A percentile compares a stretch with the other conserved stretches of the same genome.
phyloP scores from a whole-genome alignment of 2,329 filamentous ascomycete species.

The Rutstroemia sp. region DNA sequence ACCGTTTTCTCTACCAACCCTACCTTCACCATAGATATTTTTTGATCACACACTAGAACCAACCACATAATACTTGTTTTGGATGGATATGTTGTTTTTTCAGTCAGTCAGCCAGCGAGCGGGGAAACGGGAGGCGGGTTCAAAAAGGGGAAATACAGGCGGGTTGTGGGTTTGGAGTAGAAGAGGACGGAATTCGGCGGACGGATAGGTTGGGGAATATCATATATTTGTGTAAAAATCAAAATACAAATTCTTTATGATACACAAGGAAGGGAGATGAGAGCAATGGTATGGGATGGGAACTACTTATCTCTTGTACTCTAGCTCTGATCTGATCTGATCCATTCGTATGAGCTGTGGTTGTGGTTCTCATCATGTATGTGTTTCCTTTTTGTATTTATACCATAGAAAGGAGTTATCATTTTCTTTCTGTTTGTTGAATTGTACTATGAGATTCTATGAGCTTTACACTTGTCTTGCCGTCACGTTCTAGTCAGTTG shows the following conservation, averaged over 20 bases:
- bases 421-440: not conserved
- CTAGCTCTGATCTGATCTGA: too few species aligned
- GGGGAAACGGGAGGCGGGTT: not conserved
- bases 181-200: not conserved
- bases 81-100: not conserved
- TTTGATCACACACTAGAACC: not conserved
- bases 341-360: too few species aligned
- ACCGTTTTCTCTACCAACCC: not conserved
- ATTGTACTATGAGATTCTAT: too few species aligned
- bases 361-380: not conserved
- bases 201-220: too few species aligned
- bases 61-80: not conserved
- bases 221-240: too few species aligned
- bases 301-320: too few species aligned
- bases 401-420: not conserved
- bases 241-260: too few species aligned
- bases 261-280: too few species aligned
- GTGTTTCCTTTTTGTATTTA: not conserved
- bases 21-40: slow-evolving; percentile 9
- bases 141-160: not conserved
- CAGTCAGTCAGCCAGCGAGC: not conserved
- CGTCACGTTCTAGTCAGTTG: too few species aligned
- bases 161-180: not conserved
- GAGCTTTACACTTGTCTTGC: too few species aligned
- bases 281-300: too few species aligned